Evolutionary conservation across 2,329 filamentous ascomycete genomes (phyloP).

Genomic region (Cercospora citrullina): DNA sequence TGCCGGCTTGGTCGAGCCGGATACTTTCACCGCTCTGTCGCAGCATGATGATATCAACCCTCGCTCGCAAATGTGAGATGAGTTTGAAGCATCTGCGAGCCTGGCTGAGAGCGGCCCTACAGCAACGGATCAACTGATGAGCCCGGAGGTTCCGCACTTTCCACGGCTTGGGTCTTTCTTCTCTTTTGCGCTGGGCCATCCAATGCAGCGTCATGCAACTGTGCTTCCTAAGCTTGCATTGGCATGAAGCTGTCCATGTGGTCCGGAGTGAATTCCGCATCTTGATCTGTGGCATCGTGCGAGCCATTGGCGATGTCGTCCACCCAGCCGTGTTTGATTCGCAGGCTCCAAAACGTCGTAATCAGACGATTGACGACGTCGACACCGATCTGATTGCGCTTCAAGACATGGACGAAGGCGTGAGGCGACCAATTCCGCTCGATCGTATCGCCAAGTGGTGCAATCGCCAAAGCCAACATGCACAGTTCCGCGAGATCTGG

Average conservation of each 20-base stretch:
- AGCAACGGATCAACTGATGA: neutral
- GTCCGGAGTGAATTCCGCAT: conserved; percentile 24
- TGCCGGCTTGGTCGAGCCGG: neutral
- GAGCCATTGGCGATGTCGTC: conserved; percentile 22
- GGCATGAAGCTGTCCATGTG: conserved; percentile 22
- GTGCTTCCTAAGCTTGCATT: conserved; percentile 13
- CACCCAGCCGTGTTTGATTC: conserved; percentile 32
- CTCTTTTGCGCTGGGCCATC: neutral
- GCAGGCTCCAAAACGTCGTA: conserved; percentile 27
- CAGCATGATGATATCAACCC: neutral
- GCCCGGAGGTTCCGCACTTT: neutral
- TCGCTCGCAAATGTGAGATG: neutral
- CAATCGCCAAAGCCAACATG: conserved; percentile 28
- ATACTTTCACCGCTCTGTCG: neutral
- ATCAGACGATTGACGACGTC: conserved; percentile 27
- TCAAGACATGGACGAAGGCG: conserved; percentile 29
- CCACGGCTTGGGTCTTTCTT: neutral
- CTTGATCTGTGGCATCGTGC: conserved; percentile 17
- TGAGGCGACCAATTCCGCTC: conserved; percentile 32
- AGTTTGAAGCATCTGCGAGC: neutral
- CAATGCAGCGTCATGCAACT: neutral
- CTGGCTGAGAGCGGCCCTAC: neutral
- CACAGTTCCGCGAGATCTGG: conserved; percentile 29
- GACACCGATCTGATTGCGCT: conserved; percentile 27
- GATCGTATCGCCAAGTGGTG: conserved; percentile 24